Percentiles rank a stretch among this genome's conserved stretches.
These are phyloP conservation scores for Yamadazyma scolyti DNA, from an alignment of 805 yeast species.

Conservation along the genomic window DNA sequence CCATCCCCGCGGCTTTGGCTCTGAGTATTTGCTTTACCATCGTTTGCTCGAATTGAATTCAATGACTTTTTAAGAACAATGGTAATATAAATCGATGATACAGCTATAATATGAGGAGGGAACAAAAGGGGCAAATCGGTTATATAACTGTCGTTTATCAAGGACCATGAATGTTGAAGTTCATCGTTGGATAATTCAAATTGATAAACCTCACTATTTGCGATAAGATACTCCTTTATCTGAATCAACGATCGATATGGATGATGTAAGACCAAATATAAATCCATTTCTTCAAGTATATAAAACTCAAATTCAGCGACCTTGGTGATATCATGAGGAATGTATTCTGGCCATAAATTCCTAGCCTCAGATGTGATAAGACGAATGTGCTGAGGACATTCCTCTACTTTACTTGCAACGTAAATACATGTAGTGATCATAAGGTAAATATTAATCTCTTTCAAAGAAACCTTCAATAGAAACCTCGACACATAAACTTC, in stretches of 20 bases:
- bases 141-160: conserved; percentile 83
- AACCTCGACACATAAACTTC: conserved; percentile 83
- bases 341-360: conserved; percentile 89
- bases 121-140: conserved; percentile 79
- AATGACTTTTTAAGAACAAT: conserved; percentile 50
- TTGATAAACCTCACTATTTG: conserved; percentile 23
- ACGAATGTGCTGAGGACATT: conserved; percentile 90
- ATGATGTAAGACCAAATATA: conserved; percentile 69
- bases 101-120: conserved; percentile 88
- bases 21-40: background rate
- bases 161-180: conserved; percentile 82
- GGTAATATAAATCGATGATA: conserved; percentile 77
- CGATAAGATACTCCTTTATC: conserved; percentile 41
- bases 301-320: conserved; percentile 96
- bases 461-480: conserved; percentile 63
- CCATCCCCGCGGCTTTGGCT: too few species aligned
- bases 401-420: conserved; percentile 91
- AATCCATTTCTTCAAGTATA: conserved; percentile 79
- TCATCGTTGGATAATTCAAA: conserved; percentile 56
- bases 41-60: conserved; percentile 13
- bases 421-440: conserved; percentile 83
- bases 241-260: conserved; percentile 65
- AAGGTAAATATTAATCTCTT: conserved; percentile 79
- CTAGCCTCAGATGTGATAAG: conserved; percentile 81
- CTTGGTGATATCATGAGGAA: conserved; percentile 86